These are phyloP conservation scores for Calocybe indica DNA, from an alignment of 768 basidiomycete genomes.

Conservation along the genomic window DNA sequence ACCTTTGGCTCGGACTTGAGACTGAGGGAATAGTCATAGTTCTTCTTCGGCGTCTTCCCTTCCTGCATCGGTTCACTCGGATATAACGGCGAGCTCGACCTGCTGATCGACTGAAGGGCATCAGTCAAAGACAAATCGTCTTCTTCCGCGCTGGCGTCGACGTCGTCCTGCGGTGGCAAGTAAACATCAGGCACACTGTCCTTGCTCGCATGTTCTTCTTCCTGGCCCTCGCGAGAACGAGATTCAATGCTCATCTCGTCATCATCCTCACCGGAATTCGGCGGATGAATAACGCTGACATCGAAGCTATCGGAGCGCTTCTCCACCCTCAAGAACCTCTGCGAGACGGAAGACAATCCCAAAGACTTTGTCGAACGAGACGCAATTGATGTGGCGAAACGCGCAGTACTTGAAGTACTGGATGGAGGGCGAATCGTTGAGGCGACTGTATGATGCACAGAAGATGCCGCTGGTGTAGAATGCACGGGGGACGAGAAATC, in stretches of 20 bases:
- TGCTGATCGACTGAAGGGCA: slow-evolving; percentile 51
- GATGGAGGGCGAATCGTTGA: slow-evolving; percentile 42
- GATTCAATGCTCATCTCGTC: slow-evolving; percentile 22
- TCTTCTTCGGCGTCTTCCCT: slow-evolving; percentile 44
- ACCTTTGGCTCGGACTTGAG: slow-evolving; percentile 60
- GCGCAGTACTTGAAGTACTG: slow-evolving; percentile 41
- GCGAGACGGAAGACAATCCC: slow-evolving; percentile 18
- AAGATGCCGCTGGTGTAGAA: slow-evolving; percentile 53
- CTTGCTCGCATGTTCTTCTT: slow-evolving; percentile 33
- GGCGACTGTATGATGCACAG: slow-evolving; percentile 37
- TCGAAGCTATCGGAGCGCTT: slow-evolving; percentile 48
- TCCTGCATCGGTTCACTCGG: slow-evolving; percentile 24
- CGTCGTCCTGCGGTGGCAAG: slow-evolving; percentile 40
- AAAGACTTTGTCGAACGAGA: slow-evolving; percentile 50
- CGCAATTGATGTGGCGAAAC: slow-evolving; percentile 41
- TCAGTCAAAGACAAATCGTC: slow-evolving; percentile 50
- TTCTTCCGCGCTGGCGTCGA: slow-evolving; percentile 26
- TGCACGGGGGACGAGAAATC: slow-evolving; percentile 49
- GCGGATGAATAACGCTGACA: slow-evolving; percentile 49
- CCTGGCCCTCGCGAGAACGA: slow-evolving; percentile 30
- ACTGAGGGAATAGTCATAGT: slow-evolving; percentile 52
- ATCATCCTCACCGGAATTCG: slow-evolving; percentile 31
- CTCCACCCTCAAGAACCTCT: too few relatives aligned
- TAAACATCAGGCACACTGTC: slow-evolving; percentile 51
- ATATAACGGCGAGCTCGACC: slow-evolving; percentile 45